Evolutionary conservation across 352 stramenopile species (phyloP), one percentile per base, ranked within the genome.

Genomic region (Globisporangium lucens): DNA sequence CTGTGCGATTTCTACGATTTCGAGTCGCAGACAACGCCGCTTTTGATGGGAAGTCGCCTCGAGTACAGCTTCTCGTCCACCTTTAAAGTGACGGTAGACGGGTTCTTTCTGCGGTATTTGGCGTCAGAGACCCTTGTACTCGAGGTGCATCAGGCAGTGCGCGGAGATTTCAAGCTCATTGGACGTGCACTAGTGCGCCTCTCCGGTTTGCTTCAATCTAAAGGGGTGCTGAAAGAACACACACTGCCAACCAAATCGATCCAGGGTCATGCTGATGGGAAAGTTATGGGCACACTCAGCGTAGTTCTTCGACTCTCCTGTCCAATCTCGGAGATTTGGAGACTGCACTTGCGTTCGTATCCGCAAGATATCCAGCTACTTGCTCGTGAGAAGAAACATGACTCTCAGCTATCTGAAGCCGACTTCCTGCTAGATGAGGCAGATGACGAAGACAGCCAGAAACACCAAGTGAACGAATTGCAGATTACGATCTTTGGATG

Each of bases 1-100:
- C 67, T 98, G 20, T 91, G 95, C 36, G 94, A 98, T 64, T 98
- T 98, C 65, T 98, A 96, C 68, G 91, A 98, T 68, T 98, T 97
- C 65, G 93, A 98, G 71, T 97, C 90, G 0, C 92, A 98, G 74
- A 87, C 91, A 52, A 98, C 93, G 43, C 78, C 93, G 29, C 73
- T 98, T 36, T 60, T 98, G 13, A 78, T 90, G 12, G 94, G 94
- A 29, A 83, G 65, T 43, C 76, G 78, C 20, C 94, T 93, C 2
- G 77, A 86, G 20, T 98, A 97, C 76, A 96, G 98, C 69, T 95
- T 98, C 62, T 91, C 92, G 8, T 83, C 89, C 13, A 97, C 83
- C 0, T 98, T 96, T 72, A 97, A 96, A 68, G 86, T 98, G 56
- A 95, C 85, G 0, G 88, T 97, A 4, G 94, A 98, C 71, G 91